Percentiles rank a stretch among this genome's conserved stretches.
phyloP scores from a whole-genome alignment of 495 filamentous ascomycete species.

The Neurospora tetrasperma region DNA sequence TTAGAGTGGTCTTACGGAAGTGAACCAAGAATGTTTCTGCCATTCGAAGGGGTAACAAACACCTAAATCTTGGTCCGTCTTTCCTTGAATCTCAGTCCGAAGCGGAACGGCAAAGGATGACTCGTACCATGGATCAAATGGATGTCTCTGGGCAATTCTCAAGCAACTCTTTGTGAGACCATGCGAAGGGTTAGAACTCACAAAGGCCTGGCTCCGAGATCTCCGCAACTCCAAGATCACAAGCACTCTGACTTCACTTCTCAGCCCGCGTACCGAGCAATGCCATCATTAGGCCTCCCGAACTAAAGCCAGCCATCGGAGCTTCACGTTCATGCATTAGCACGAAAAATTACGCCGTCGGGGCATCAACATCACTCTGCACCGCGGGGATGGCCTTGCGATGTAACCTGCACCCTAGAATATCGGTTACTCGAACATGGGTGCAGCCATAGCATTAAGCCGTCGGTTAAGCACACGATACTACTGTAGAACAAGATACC shows the following conservation, averaged over 20 bases:
- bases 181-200: not conserved
- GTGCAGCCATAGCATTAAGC: not conserved
- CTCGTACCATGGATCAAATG: not conserved
- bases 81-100: not conserved
- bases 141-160: not conserved
- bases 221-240: not conserved
- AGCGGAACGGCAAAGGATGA: not conserved
- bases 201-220: not conserved
- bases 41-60: not conserved
- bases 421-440: not conserved
- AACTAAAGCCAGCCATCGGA: not conserved
- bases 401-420: not conserved
- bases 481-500: not conserved
- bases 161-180: not conserved
- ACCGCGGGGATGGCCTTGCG: not conserved
- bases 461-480: not conserved
- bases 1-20: not conserved
- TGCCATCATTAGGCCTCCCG: not conserved
- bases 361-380: not conserved
- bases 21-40: not conserved
- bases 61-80: not conserved
- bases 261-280: not conserved
- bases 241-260: not conserved
- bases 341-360: not conserved
- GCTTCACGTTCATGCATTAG: not conserved